Evolutionary conservation across 2,329 filamentous ascomycete genomes (phyloP), one percentile per base, ranked within the genome.

Genomic region (Aulographum hederae): DNA sequence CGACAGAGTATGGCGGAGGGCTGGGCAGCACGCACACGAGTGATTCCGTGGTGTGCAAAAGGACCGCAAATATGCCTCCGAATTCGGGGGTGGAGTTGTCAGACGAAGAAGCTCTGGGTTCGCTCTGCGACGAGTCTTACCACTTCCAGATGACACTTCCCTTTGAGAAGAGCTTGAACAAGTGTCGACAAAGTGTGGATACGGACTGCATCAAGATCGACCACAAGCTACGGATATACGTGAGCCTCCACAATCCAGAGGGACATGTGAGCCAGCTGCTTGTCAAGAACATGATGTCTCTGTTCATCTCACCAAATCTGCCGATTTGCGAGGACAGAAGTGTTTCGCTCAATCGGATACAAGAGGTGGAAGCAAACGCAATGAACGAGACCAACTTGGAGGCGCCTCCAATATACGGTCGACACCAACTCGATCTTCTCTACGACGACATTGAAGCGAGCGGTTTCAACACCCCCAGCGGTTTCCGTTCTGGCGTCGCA

Each of bases 221-320:
- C 34, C 89, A 98, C 54, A 92, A 92, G 57, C 67, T 95, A 42
- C 86, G 86, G 58, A 67, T 95, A 46, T 82, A 81, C 31, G 76
- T 95, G 37, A 81, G 86, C 29, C 67, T 98, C 25, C 78, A 84
- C 53, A 95, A 98, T 44, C 86, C 89, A 0, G 89, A 98, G 49
- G 86, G 85, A 0, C 89, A 95, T 48, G 67, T 85, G 34, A 94
- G 85, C 34, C 86, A 95, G 66, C 69, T 94, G 32, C 77, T 86
- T 32, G 86, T 86, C 29, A 89, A 84, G 26, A 69, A 95, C 19
- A 85, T 89, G 2, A 69, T 95, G 12, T 82, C 82, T 33, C 75
- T 98, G 25, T 94, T 93, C 56, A 94, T 95, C 41, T 98, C 89
- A 4, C 86, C 89, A 1, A 89, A 89, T 46, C 73, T 93, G 44